Evolutionary conservation across 139 green algal genomes (phyloP), one percentile per base, ranked within the genome.

Genomic region (Tetradesmus obliquus): DNA sequence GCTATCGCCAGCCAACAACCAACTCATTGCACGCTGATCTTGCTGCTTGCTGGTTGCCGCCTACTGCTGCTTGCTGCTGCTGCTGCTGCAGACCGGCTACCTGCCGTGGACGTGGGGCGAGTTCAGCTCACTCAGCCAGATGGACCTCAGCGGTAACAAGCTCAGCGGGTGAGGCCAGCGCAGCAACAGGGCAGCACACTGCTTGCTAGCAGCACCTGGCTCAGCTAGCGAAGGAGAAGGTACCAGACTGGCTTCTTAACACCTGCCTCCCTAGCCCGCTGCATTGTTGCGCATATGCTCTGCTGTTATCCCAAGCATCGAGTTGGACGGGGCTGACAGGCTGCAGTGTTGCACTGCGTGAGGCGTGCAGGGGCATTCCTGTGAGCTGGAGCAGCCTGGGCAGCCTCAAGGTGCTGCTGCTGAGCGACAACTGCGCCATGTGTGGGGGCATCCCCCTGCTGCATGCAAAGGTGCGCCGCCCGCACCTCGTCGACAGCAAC

Each of bases 341-440:
- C 10, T 83, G 76, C 15, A 2, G 60, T 17, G n/a, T 3, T 71
- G 53, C 45, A 7, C 4, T 66, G 7, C 71, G 17, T 51, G 72
- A 53, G 20, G 1, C 60, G 60, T 32, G 12, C 83, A 76, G 83
- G 83, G 32, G 10, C 22, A 79, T 88, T 19, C 83, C 83, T 8
- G n/a, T 69, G 54, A 79, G 57, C 57, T 88, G 83, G 83, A 74
- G 15, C 66, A 19, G 54, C 55, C 20, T 88, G 83, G 12, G 5
- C 20, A 55, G 17, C 22, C 20, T 88, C 57, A 54, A 55, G 22
- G 13, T 55, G 22, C 58, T 88, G 22, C 22, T 55, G n/a, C 57
- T 88, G 7, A 53, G 24, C 2, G 58, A 76, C 57, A 88, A 88
- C 83, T 88, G 83, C 12, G 83, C 24, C n/a, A n/a, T 88, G 83